Evolutionary conservation across 2,329 filamentous ascomycete species (phyloP).

Genomic region (Ciborinia camelliae): DNA sequence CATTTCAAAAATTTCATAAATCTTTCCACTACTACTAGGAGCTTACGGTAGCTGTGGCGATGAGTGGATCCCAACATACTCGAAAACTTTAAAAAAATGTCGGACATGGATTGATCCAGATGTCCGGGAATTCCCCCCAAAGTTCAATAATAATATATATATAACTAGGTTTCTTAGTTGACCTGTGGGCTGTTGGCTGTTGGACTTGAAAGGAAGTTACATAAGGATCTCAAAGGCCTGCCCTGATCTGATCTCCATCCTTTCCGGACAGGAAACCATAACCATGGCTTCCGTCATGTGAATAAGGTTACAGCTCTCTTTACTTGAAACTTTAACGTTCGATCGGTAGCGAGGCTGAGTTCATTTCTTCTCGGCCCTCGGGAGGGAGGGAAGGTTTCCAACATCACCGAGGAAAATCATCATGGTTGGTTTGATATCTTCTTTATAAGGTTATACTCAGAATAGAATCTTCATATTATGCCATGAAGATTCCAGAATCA

Average conservation of each 20-base stretch:
- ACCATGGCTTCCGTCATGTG: too few species aligned
- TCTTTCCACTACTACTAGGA: not conserved
- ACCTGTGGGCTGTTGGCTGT: too few species aligned
- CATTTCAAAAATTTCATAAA: not conserved
- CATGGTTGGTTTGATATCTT: not conserved
- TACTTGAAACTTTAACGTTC: conserved; percentile 10
- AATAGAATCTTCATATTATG: not conserved
- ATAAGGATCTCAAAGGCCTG: not conserved
- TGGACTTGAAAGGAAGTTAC: not conserved
- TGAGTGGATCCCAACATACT: not conserved
- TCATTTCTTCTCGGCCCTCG: not conserved
- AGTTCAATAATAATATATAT: too few species aligned
- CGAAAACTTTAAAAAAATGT: conserved; percentile 5
- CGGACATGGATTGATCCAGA: conserved; percentile 11
- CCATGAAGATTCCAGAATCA: not conserved
- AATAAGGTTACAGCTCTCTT: too few species aligned
- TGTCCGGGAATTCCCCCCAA: too few species aligned
- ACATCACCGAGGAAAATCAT: not conserved
- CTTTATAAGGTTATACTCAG: not conserved
- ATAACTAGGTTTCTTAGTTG: not conserved
- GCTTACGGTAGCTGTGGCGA: not conserved
- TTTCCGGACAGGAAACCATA: not conserved
- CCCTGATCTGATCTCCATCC: conserved; percentile 13
- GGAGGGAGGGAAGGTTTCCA: not conserved
- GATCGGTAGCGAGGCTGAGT: conserved; percentile 10